A percentile compares a stretch with the other conserved stretches of the same genome.
These are phyloP conservation scores for Nidula niveotomentosa DNA, from an alignment of 1,284 basidiomycete genomes.

Conservation along the genomic window DNA sequence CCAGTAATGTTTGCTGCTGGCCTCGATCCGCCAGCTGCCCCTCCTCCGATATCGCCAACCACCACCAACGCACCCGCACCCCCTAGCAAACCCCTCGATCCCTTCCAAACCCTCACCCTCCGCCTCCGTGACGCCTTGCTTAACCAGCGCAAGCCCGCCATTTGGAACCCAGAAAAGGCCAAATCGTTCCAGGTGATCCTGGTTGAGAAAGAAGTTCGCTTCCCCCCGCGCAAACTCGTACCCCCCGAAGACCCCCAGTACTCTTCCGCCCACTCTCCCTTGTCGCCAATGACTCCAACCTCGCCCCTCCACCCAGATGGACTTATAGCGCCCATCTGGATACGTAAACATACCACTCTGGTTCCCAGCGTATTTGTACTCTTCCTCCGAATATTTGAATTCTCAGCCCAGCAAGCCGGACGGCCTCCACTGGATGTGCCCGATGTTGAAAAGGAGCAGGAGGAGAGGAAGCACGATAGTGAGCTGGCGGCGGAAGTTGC, in stretches of 20 bases:
- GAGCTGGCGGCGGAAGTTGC: constrained; percentile 80
- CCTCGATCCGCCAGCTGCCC: constrained; percentile 43
- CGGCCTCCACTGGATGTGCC: constrained; percentile 53
- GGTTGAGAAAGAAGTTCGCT: constrained; percentile 80
- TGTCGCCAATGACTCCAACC: constrained; percentile 85
- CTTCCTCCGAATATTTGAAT: constrained; percentile 82
- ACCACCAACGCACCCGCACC: constrained; percentile 12
- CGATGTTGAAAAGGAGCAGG: constrained; percentile 54
- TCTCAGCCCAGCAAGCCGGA: constrained; percentile 31
- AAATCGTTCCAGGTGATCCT: constrained; percentile 80
- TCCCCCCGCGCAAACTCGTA: constrained; percentile 84
- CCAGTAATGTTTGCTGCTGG: constrained; percentile 95
- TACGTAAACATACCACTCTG: constrained; percentile 90
- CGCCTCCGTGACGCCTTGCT: constrained; percentile 67
- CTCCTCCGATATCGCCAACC: constrained; percentile 17
- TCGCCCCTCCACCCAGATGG: constrained; percentile 95
- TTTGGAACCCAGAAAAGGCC: constrained; percentile 65
- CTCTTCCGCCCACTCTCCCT: constrained; percentile 73
- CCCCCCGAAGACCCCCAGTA: constrained; percentile 54
- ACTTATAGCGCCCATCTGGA: constrained; percentile 95
- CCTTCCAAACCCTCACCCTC: constrained; percentile 50
- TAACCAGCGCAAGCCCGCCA: constrained; percentile 56
- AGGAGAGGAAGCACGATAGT: constrained; percentile 73
- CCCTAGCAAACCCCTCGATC: constrained; percentile 43
- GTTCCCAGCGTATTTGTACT: constrained; percentile 92